Base-by-base conservation (phyloP, 2,329 filamentous ascomycete species). In the Aspergillus japonicus region DNA sequence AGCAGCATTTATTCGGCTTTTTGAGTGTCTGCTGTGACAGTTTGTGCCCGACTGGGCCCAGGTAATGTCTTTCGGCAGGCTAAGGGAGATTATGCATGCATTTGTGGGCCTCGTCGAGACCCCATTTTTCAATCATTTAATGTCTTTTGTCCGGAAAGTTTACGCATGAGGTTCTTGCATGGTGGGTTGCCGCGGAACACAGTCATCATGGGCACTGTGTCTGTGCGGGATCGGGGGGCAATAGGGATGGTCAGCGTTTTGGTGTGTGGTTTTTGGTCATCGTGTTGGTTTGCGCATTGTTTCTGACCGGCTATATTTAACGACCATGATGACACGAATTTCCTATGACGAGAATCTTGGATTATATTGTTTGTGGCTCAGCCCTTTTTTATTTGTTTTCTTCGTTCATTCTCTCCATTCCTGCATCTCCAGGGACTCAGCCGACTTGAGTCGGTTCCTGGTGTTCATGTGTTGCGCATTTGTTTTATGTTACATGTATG, bases 301-400 rank as follows among this genome's bases (percentile, higher is more conserved):
- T 64, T 64, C 49, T 49, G 55, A 55, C 61, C 60, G 65, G 60
- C 63, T 66, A 66, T 64, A 67, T 66, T 68, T 69, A 63, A 72
- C 64, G 71, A 73, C 72, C 68, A 74, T 71, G 71, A 74, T 69
- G 69, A 68, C 64, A 74, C 72, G 72, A 74, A 73, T 73, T 66
- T 73, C 64, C 67, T 73, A 57, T 58, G 23, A 65, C 50, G 62
- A 67, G 58, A 58, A 53, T 58, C 59, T 57, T 50, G 39, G 39
- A 44, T 57, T 63, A 66, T 64, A 66, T 31, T 64, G 61, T 60
- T 29, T 64, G 58, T 64, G 59, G 56, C 53, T 8, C 39, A 44
- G 14, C 16, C 16, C 16, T 44, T 44, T 19, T 44, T 19, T 19
- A 7, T 44, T 19, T 44, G 39, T 47, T 54, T 50, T 31, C 14